Evolutionary conservation across 2,329 filamentous ascomycete species (phyloP), one percentile per base, ranked within the genome.

Genomic region (Thielaviopsis populi): DNA sequence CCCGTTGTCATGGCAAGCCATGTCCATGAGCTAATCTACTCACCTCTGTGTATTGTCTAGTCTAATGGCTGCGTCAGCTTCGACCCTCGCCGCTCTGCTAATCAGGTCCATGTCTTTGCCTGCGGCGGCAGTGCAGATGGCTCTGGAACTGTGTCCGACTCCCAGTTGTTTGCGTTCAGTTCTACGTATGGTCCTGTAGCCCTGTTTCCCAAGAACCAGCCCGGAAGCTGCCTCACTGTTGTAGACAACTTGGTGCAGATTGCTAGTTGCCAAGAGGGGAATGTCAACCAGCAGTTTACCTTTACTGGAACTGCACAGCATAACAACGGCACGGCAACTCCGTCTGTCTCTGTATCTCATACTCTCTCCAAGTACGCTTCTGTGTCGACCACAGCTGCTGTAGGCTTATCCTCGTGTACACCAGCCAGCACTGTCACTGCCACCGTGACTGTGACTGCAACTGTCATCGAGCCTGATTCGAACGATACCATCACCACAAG

Each of bases 101-200:
- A 79, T 11, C 80, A 81, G 67, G 79, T 82, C 15, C 68, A 79
- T 41, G 73, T 84, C 27, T 84, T 83, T 68, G 81, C 81, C 11
- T 84, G 81, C 66, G 81, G 81, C 61, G 81, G 81, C 17, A 75
- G 80, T 46, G 80, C 80, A 22, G 81, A 80, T 65, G 81, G 81
- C 54, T 72, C 75, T 22, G 80, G 80, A 15, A 67, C 70, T 3
- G 78, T 80, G 1, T 78, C 79, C 6, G 71, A 76, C 62, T 82
- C 80, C 0, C 80, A 83, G 69, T 72, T 80, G 1, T 82, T 82
- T 66, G 70, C 73, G 13, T 79, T 80, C 64, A 72, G 74, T 30
- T 76, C 75, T 22, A 70, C 70, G 7, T 69, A 73, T 17, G 76
- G 75, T 0, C 74, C 78, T 0, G 69, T 79, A 19, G 69, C 74